Percentiles rank a stretch among this genome's conserved stretches.
These are phyloP conservation scores for Phlyctochytrium planicorne DNA, from an alignment of 192 early-diverging fungal genomes.

Conservation along the genomic window DNA sequence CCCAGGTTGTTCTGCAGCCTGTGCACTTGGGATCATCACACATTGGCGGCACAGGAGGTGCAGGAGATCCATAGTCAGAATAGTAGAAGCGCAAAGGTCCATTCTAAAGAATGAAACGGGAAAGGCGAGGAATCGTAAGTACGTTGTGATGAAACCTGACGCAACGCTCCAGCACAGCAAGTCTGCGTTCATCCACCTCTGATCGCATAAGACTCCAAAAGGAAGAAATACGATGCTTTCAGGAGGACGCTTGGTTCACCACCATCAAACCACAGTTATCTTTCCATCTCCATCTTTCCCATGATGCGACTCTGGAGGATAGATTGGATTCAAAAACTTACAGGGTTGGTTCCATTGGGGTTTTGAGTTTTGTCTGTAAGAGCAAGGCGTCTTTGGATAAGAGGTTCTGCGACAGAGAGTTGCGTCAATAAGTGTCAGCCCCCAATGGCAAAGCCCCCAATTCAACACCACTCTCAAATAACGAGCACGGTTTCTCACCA, in stretches of 20 bases:
- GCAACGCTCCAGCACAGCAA: no score
- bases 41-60: constrained; percentile 9
- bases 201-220: no score
- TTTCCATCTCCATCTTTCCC: no score
- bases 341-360: constrained; percentile 9
- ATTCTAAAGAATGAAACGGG: not conserved
- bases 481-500: not conserved
- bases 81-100: constrained; percentile 11
- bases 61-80: not conserved
- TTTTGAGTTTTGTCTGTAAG: constrained; percentile 3
- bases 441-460: no score
- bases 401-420: not conserved
- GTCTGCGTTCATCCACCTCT: no score
- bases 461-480: no score
- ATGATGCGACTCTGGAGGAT: no score
- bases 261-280: no score
- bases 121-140: not conserved
- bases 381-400: constrained; percentile 2
- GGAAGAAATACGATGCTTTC: no score
- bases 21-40: constrained; percentile 11
- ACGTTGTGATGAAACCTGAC: no score
- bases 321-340: not conserved
- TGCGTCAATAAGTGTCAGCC: not conserved
- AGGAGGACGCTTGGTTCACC: no score
- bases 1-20: not conserved